Evolutionary conservation across 1,139 yeast species (phyloP), one percentile per base, ranked within the genome.

Genomic region (Hansenula sp.): DNA sequence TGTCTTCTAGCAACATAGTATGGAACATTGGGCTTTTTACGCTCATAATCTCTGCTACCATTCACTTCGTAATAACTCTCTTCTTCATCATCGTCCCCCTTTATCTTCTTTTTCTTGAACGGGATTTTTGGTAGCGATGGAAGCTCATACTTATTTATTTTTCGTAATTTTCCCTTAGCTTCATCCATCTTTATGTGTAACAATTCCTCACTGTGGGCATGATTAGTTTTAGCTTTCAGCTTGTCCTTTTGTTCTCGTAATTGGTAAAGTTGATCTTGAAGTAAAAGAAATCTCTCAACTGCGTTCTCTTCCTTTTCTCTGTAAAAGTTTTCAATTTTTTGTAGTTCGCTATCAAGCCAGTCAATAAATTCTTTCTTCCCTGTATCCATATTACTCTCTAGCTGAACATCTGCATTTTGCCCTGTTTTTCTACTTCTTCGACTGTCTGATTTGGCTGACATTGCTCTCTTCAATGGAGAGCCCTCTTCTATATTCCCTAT

Each of bases 1-100:
- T 87, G 87, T 47, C 82, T 74, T 52, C 84, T 74, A 1, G 97
- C 97, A 43, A 76, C 77, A 31, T 76, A 67, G 59, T 84, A 86
- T 0, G 95, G 84, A 1, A 84, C 51, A 3, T 78, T n/a, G 66
- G 52, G 49, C 12, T 41, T 48, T 24, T 47, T 63, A 1, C 61
- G 60, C 37, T 66, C 67, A 44, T 66, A 67, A 50, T 69, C 74
- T 43, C 63, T 59, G 36, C 53, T 56, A 33, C 54, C 54, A 43
- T 56, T 57, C 33, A 55, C 7, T 5, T 18, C 16, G 13, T 36
- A 18, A 8, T 18, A 16, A 5, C 10, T 48, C 13, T 59, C 57
- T 41, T 58, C 59, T 12, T 54, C 52, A 5, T 38, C 41, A 6
- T 41, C 37, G 11, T 50, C 56, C 57, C 42, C 49, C 52, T 40